Base-by-base conservation (phyloP, 129 eudicot genomes). In the Pittosporum tobira region DNA sequence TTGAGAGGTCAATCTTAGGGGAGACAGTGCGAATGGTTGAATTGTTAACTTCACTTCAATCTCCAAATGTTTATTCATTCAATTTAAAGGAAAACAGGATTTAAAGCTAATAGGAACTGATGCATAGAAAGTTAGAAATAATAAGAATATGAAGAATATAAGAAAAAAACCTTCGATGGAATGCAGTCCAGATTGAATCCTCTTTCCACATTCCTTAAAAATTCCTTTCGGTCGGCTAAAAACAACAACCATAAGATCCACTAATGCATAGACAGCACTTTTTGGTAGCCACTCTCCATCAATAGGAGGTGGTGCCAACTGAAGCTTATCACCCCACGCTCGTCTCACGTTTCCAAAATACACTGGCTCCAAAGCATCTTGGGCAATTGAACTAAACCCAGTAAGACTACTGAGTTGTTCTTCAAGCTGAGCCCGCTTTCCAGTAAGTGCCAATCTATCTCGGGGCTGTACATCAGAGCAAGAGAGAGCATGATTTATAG, bases 241-340 rank as follows among this genome's bases (percentile, higher is more conserved):
- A 74, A 84, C 67, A 62, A 87, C 94, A 24, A 83, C 83, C 79
- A 79, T 78, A 31, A 91, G 94, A 69, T 91, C 94, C 26, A 91
- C 94, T 36, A 91, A 69, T 27, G 94, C 83, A 79, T 81, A 87
- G 16, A 91, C 83, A 20, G 99, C 99, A 83, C 86, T 73, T 71
- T 73, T 91, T 21, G 99, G 99, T 59, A 91, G 76, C 99, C 99
- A 91, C 66, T 91, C 94, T 42, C 99, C 99, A 69, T 87, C 91
- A 67, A 91, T 83, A 37, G 99, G 99, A 61, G 80, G 81, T 28
- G 96, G 99, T 15, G 96, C 99, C 80, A 91, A 63, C 76, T 83
- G 80, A 68, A 91, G 80, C 65, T 83, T 84, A 22, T 91, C 94
- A 6, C 82, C 81, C 64, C 69, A 80, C 48, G 70, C 79, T 54